Base-by-base conservation (phyloP, 2,329 filamentous ascomycete genomes). In the Diplodia corticola region DNA sequence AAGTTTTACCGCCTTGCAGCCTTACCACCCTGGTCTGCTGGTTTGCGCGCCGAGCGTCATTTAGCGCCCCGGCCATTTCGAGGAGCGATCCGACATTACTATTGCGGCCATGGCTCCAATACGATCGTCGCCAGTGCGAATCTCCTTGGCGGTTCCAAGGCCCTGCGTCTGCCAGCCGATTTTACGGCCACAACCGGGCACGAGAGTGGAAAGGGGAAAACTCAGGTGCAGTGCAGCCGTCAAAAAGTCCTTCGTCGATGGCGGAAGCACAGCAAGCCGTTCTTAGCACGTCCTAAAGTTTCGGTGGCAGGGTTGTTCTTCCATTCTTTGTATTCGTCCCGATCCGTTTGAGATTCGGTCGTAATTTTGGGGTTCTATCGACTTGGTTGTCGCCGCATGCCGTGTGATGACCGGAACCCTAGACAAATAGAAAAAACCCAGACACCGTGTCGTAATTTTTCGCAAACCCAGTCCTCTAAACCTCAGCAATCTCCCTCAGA, bases 401-500 rank as follows among this genome's bases (percentile, higher is more conserved):
- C 59, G 65, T 63, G 53, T 64, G 55, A 67, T 64, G 57, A 63
- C 57, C 65, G 65, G 59, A 67, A 63, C 65, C 65, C 65, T 63
- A 55, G 44, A 59, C 53, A 67, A 67, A 64, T 26, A 61, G 55
- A 67, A 57, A 64, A 64, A 40, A 64, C 59, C 65, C 65, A 67
- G 65, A 60, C 65, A 64, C 57, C 60, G 49, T 57, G 53, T 64
- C 65, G 50, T 66, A 49, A 66, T 54, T 51, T 65, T 55, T 46
- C 55, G 64, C 15, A 65, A 59, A 59, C 54, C 57, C 72, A 35
- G 30, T 33, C 57, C 72, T 70, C 86, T 91, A 94, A 84, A 96
- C 92, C 89, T 97, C 93, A 80, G 91, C 91, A 85, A 97, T 96
- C 86, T 97, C 93, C 82, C 93, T 91, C 85, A 97, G 88, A 89